Base-by-base conservation (phyloP, 495 filamentous ascomycete species). In the Hypoxylon subgilvum region DNA sequence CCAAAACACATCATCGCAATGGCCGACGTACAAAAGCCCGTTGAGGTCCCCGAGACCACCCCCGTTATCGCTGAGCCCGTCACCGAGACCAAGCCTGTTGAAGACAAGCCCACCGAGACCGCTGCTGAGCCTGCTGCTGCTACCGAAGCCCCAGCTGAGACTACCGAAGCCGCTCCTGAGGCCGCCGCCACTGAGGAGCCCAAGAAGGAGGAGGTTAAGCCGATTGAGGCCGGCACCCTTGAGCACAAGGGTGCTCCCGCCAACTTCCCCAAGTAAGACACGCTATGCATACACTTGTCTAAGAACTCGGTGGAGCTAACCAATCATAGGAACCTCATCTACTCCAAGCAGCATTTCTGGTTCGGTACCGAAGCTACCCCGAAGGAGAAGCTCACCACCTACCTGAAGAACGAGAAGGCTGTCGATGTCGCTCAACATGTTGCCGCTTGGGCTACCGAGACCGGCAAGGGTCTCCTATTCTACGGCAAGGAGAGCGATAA, bases 391-490 rank as follows among this genome's bases (percentile, higher is more conserved):
- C 79, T 96, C 30, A 67, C 78, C 57, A 74, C 74, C 57, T 97
- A 89, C 78, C 82, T 95, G 67, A 86, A 87, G 74, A 86, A 86
- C 65, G 94, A 96, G 82, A 95, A 97, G 87, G 76, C 87, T 38
- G 72, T 78, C 31, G 86, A 89, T 10, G 74, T 87, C 55, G 88
- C 88, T 58, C 86, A 93, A 76, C 84, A 89, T 44, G 88, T 85
- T 63, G 87, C 84, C 64, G 87, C 94, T 34, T 96, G 95, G 88
- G 90, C 92, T 49, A 86, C 81, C 57, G 84, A 95, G 77, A 97
- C 94, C 53, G 92, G 94, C 68, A 96, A 95, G 83, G 94, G 94
- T 74, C 87, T 98, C 5, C 78, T 97, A 27, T 96, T 94, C 81
- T 91, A 90, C 74, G 84, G 86, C 73, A 97, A 97, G 87, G 84